phyloP scores from a whole-genome alignment of 164 flowering plant genomes.

The Malania oleifera region DNA sequence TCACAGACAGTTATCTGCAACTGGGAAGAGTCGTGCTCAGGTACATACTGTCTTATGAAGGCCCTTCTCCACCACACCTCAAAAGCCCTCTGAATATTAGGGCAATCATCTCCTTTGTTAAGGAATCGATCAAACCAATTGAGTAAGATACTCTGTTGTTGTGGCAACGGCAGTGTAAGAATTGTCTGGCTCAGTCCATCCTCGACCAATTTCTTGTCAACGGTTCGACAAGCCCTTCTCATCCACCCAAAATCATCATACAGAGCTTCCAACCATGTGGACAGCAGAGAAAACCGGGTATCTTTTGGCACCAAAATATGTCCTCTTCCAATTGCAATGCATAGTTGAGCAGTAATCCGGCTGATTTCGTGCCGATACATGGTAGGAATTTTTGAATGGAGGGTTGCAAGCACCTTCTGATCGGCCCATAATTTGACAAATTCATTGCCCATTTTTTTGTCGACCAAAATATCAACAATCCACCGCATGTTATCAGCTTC shows the following conservation, averaged over 20 bases:
- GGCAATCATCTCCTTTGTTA: slow-evolving; percentile 81
- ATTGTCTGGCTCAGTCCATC: slow-evolving; percentile 84
- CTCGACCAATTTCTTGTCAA: slow-evolving; percentile 76
- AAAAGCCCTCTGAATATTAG: slow-evolving; percentile 82
- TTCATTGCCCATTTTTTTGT: slow-evolving; percentile 64
- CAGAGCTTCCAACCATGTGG: slow-evolving; percentile 85
- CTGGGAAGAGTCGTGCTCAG: slow-evolving; percentile 37
- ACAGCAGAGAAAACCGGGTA: slow-evolving; percentile 46
- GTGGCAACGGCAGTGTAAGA: slow-evolving; percentile 71
- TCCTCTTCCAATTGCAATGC: slow-evolving; percentile 78
- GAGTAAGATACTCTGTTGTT: slow-evolving; percentile 65
- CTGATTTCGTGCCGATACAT: slow-evolving; percentile 82
- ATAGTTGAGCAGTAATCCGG: slow-evolving; percentile 78
- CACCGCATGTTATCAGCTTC: slow-evolving; percentile 89
- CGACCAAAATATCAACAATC: slow-evolving; percentile 73
- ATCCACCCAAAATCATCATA: slow-evolving; percentile 91
- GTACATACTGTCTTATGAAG: slow-evolving; percentile 45
- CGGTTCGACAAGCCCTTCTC: slow-evolving; percentile 54
- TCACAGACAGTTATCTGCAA: slow-evolving; percentile 59
- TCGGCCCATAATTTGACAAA: slow-evolving; percentile 90
- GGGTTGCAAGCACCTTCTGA: slow-evolving; percentile 74
- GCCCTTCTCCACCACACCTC: slow-evolving; percentile 97
- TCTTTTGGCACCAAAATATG: slow-evolving; percentile 64
- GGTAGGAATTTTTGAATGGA: slow-evolving; percentile 75
- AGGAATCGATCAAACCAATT: slow-evolving; percentile 81